Conservation (phyloP, 805 yeast species). For the Kodamaea kaohsiungensis region DNA sequence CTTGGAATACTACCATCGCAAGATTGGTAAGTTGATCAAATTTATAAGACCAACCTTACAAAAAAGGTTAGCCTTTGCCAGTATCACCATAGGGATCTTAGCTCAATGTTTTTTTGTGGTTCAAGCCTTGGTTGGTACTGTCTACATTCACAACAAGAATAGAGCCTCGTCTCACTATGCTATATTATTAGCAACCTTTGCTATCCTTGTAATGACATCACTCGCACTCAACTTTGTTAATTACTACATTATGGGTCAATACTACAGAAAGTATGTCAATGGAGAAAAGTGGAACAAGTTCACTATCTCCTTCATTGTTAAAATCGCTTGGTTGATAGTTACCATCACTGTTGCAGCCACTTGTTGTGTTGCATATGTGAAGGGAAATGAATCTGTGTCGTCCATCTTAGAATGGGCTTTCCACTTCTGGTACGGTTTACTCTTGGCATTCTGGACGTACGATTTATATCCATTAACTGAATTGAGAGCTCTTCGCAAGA, state of each 20-base stretch:
- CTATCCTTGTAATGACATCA: slow-evolving; percentile 25
- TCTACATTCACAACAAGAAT: slow-evolving; percentile 17
- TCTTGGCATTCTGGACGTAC: slow-evolving; percentile 29
- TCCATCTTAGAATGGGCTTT: slow-evolving; percentile 27
- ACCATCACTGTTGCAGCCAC: slow-evolving; percentile 22
- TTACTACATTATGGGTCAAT: slow-evolving; percentile 31
- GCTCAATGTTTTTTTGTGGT: slow-evolving; percentile 24
- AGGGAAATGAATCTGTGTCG: slow-evolving; percentile 17
- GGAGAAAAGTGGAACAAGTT: slow-evolving; percentile 31
- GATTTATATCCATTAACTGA: slow-evolving; percentile 31
- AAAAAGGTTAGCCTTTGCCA: slow-evolving; percentile 25
- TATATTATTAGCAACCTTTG: slow-evolving; percentile 24
- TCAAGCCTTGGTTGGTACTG: slow-evolving; percentile 19
- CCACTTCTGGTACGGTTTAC: slow-evolving; percentile 29
- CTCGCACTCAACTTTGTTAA: slow-evolving; percentile 27
- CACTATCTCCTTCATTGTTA: slow-evolving; percentile 26
- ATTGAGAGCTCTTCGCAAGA: slow-evolving; percentile 15
- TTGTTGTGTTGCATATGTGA: slow-evolving; percentile 24
- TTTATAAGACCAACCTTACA: slow-evolving; percentile 26
- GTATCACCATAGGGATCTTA: slow-evolving; percentile 21
- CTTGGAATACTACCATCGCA: slow-evolving; percentile 29
- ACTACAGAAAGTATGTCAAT: slow-evolving; percentile 27
- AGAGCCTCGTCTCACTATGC: slow-evolving; percentile 24
- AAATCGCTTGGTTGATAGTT: slow-evolving; percentile 24
- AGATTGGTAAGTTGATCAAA: slow-evolving; percentile 30